phyloP scores from a whole-genome alignment of 768 basidiomycete species.

The Guyanaporus albipodus region DNA sequence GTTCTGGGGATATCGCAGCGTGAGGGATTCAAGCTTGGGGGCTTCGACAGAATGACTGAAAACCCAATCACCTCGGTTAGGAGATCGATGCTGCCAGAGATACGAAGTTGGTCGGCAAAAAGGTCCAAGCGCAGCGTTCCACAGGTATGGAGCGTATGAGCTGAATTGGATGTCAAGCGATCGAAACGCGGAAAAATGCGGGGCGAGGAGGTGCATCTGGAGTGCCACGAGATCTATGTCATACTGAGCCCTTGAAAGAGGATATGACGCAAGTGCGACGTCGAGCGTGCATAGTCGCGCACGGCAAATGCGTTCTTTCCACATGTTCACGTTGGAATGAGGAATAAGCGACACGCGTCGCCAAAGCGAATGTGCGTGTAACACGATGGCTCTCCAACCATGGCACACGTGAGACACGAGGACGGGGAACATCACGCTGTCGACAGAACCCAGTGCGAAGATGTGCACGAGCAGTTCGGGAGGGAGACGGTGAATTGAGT shows the following conservation, averaged over 20 bases:
- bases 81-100: slow-evolving; percentile 23
- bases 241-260: slow-evolving; percentile 14
- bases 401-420: slow-evolving; percentile 67
- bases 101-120: slow-evolving; percentile 38
- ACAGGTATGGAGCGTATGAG: slow-evolving; percentile 58
- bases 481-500: slow-evolving; percentile 57
- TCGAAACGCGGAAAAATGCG: slow-evolving; percentile 52
- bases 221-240: slow-evolving; percentile 48
- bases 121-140: slow-evolving; percentile 60
- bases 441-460: slow-evolving; percentile 56
- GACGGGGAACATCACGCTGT: slow-evolving; percentile 55
- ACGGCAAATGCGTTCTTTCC: slow-evolving; percentile 58
- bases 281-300: slow-evolving; percentile 60
- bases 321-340: slow-evolving; percentile 45
- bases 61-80: slow-evolving; percentile 1
- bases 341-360: slow-evolving; percentile 50
- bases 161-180: slow-evolving; percentile 57
- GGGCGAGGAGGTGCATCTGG: slow-evolving; percentile 54
- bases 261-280: slow-evolving; percentile 46
- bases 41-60: slow-evolving; percentile 33
- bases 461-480: slow-evolving; percentile 61
- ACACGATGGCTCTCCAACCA: slow-evolving; percentile 57
- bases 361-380: slow-evolving; percentile 64
- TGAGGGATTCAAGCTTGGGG: slow-evolving; percentile 48
- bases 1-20: slow-evolving; percentile 57